A percentile compares a stretch with the other conserved stretches of the same genome.
Conservation (phyloP, 75 land plant genomes). For the Cryptomeria japonica region DNA sequence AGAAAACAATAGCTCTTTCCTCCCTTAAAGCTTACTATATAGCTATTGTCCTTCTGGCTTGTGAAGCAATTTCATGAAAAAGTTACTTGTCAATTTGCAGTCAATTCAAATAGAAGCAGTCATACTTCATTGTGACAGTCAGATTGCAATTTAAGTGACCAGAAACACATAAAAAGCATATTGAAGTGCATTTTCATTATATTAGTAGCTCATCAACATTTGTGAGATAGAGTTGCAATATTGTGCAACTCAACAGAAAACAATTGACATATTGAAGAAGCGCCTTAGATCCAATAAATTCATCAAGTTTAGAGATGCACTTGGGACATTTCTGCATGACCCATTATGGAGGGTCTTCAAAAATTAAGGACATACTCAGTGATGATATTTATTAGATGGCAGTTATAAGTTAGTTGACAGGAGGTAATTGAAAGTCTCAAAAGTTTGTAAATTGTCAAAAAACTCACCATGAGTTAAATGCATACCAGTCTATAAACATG, state of each 20-base stretch:
- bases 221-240: background rate
- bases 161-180: background rate
- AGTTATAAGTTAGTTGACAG: no score
- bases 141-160: no score
- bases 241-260: background rate
- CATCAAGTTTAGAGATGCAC: background rate
- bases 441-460: no score
- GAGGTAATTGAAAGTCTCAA: no score
- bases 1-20: conserved; percentile 5
- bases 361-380: background rate
- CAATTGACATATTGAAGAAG: background rate
- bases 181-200: background rate
- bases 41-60: background rate
- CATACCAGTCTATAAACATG: background rate
- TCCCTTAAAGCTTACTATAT: conserved; percentile 14
- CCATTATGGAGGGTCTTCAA: background rate
- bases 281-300: background rate
- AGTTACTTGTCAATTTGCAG: background rate
- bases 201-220: no score
- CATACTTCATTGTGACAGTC: no score
- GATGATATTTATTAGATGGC: no score
- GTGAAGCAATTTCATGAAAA: no score
- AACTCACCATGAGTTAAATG: background rate
- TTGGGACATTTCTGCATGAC: background rate
- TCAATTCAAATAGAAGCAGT: background rate